Evolutionary conservation across 179 eudicot genomes (phyloP), one percentile per base, ranked within the genome.

Genomic region (Heliamphora pulchella): DNA sequence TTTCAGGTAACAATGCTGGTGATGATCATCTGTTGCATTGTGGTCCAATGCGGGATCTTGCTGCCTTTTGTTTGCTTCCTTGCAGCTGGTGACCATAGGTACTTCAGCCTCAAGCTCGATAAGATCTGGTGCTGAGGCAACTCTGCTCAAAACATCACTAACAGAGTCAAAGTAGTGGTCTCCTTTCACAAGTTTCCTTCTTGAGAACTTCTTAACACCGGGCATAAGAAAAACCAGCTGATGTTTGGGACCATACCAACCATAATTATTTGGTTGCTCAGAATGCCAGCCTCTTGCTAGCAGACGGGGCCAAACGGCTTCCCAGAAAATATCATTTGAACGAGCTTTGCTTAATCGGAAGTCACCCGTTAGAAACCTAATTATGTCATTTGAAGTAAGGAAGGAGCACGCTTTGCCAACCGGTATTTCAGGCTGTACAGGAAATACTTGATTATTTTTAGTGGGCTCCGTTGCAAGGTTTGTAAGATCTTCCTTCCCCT

Each of bases 291-390:
- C 92, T 76, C 86, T 91, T 31, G 87, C 94, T 54, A 91, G 79
- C 83, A 89, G 77, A 46, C 90, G 89, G 5, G 94, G 94, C 94
- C 94, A 91, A 65, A 89, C 89, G 8, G 94, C 92, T 85, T 88
- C 92, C 94, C 94, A 91, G 74, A 91, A 91, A n/a, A 91, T 82
- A 82, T 89, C 92, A 69, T 83, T 88, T 62, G 91, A 89, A 61
- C 90, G 80, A 71, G 89, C 91, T 86, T 91, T 91, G 86, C 91
- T 91, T 22, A 89, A 87, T 54, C 90, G 84, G 73, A 81, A 86
- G 71, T 86, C 90, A 62, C 92, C 90, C 0, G 87, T 89, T 44
- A 91, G 84, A 80, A 85, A 84, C 77, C 82, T 84, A 73, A 87
- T 82, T 76, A 91, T 89, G 78, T 89, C 92, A 67, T 69, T 75